Evolutionary conservation across 2,329 filamentous ascomycete species (phyloP).

Genomic region (Pyrenochaeta sp.): DNA sequence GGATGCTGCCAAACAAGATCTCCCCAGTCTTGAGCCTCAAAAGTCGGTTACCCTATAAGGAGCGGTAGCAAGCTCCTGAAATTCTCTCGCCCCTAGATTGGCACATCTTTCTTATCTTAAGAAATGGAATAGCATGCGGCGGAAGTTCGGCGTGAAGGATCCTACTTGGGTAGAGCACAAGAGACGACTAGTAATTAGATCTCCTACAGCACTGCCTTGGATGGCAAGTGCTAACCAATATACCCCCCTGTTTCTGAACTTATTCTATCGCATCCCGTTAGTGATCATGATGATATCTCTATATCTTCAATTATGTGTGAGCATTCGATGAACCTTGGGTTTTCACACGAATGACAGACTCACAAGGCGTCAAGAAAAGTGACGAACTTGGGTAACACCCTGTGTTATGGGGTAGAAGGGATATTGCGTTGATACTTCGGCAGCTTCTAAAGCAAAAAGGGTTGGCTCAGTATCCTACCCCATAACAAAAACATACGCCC

Average conservation of each 20-base stretch:
- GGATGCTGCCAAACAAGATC: conserved; percentile 7
- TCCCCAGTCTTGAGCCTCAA: conserved; percentile 15
- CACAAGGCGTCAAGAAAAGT: too few relatives aligned
- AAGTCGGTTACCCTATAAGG: conserved; percentile 16
- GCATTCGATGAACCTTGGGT: too few relatives aligned
- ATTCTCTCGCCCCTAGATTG: neutral
- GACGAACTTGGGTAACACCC: too few relatives aligned
- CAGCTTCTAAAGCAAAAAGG: too few relatives aligned
- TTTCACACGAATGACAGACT: too few relatives aligned
- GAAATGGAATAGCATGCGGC: conserved; percentile 18
- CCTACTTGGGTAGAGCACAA: conserved; percentile 10
- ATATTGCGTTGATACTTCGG: too few relatives aligned
- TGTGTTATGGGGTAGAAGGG: too few relatives aligned
- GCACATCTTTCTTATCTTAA: conserved; percentile 4
- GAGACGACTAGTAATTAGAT: conserved; percentile 13
- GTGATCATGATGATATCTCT: neutral
- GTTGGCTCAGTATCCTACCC: too few relatives aligned
- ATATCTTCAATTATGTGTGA: neutral
- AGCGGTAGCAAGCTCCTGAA: too few relatives aligned
- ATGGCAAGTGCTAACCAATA: neutral
- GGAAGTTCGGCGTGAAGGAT: conserved; percentile 24
- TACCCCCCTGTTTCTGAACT: neutral
- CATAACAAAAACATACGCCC: too few relatives aligned
- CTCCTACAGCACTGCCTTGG: conserved; percentile 1
- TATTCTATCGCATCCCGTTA: neutral